Evolutionary conservation across 768 basidiomycete genomes (phyloP).

Genomic region (Boletus pseudo-olivaceus): DNA sequence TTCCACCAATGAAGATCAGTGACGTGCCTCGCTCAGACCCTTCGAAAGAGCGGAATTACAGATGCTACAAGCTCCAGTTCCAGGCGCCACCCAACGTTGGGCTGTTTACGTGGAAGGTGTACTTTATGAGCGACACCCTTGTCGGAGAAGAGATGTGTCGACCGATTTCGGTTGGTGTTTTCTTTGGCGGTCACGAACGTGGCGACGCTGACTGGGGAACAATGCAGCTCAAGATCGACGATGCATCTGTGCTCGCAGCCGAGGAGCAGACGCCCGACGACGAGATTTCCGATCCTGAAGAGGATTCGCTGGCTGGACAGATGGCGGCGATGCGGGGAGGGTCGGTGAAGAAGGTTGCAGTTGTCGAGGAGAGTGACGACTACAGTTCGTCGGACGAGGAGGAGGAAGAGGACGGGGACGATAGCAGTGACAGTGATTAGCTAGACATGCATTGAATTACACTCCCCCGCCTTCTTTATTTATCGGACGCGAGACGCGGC

Average conservation of each 20-base stretch:
- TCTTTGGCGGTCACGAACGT: neutral
- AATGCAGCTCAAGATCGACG: slow-evolving; percentile 78
- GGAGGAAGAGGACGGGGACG: slow-evolving; percentile 20
- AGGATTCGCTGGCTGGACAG: slow-evolving; percentile 94
- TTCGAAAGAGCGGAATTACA: slow-evolving; percentile 53
- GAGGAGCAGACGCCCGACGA: slow-evolving; percentile 72
- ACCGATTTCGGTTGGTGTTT: slow-evolving; percentile 64
- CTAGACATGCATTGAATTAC: neutral
- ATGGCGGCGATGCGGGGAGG: slow-evolving; percentile 96
- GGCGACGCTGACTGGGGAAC: slow-evolving; percentile 3
- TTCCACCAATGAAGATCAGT: slow-evolving; percentile 78
- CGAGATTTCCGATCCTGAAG: slow-evolving; percentile 97
- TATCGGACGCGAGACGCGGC: neutral
- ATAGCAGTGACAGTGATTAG: slow-evolving; percentile 29
- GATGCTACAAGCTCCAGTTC: slow-evolving; percentile 90
- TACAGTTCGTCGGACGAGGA: slow-evolving; percentile 34
- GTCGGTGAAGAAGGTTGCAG: slow-evolving; percentile 62
- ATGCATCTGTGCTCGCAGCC: slow-evolving; percentile 50
- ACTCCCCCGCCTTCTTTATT: neutral
- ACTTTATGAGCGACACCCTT: slow-evolving; percentile 84
- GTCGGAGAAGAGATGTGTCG: slow-evolving; percentile 72
- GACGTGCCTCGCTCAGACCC: slow-evolving; percentile 69
- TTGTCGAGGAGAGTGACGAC: slow-evolving; percentile 29
- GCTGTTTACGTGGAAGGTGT: slow-evolving; percentile 84
- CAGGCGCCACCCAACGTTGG: slow-evolving; percentile 87